Evolutionary conservation across 768 basidiomycete genomes (phyloP), one percentile per base, ranked within the genome.

Genomic region (Termitomyces heimii): DNA sequence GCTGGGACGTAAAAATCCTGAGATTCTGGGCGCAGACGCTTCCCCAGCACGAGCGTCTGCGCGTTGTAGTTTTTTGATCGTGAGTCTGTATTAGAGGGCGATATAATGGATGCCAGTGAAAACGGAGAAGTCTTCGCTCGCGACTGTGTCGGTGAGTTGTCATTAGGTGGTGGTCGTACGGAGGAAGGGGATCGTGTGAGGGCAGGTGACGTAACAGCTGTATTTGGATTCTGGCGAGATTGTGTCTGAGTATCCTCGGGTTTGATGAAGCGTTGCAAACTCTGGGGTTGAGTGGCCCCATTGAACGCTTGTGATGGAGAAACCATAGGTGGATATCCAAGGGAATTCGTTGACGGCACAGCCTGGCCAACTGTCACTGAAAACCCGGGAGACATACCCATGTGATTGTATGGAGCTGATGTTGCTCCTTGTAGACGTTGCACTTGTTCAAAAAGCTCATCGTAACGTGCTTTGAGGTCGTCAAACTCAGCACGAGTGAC

Each of bases 31-130:
- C 86, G 86, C 86, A 87, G 86, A 85, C 85, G 81, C 80, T 74
- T 83, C 84, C 86, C 85, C 86, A 81, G 85, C 66, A 65, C 80
- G 78, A 77, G 79, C 86, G 81, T 85, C 86, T 87, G 86, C 86
- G 86, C 86, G 82, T 66, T 74, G 79, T 56, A 85, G 79, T 89
- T 88, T 88, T 89, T 88, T 88, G 84, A 69, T 79, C 77, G 79
- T 56, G 62, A 53, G 35, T 67, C 63, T n/a, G 73, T 66, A 61
- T 68, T 67, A 59, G 68, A 74, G 9, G 77, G 77, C 18, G 73
- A 69, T 14, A 75, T 76, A 48, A 78, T 78, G 7, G 74, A 72
- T 22, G 75, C 68, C 3, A 77, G 65, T 32, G 75, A 73, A 34
- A 72, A 62, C 20, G 75, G 72, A 14, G 75, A 74, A 34, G 61